phyloP scores from a whole-genome alignment of 73 alveolate genomes.

The Tetrahymena elliotti region DNA sequence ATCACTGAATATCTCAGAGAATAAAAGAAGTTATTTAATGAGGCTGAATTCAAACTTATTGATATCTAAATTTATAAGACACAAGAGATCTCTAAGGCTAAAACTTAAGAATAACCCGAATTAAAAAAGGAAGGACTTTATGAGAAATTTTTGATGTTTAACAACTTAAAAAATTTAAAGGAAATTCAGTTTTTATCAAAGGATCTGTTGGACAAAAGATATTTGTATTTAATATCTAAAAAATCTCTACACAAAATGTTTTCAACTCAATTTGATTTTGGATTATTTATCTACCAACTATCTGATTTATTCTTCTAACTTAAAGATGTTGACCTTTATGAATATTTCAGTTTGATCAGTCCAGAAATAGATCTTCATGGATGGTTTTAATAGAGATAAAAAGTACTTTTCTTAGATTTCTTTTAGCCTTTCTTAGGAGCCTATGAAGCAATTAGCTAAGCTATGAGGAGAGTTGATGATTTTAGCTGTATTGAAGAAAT shows the following conservation, averaged over 20 bases:
- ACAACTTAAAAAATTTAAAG: background rate
- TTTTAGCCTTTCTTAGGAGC: background rate
- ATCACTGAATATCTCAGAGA: background rate
- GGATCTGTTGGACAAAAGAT: background rate
- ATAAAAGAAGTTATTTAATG: background rate
- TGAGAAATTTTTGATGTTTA: background rate
- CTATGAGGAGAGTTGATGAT: background rate
- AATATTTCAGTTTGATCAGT: background rate
- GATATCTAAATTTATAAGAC: background rate
- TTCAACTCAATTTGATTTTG: background rate
- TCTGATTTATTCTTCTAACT: background rate
- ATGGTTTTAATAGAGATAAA: background rate
- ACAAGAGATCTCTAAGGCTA: background rate
- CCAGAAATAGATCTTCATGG: background rate
- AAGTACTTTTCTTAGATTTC: background rate
- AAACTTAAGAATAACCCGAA: background rate
- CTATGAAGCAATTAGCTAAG: background rate
- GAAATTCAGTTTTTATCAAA: background rate
- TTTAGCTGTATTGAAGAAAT: background rate
- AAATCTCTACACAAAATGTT: background rate
- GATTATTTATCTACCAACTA: background rate
- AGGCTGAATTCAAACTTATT: background rate
- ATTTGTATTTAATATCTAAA: background rate
- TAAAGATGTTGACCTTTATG: background rate
- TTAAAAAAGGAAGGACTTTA: background rate